Evolutionary conservation across 495 filamentous ascomycete genomes (phyloP), one percentile per base, ranked within the genome.

Genomic region (Penicillium angulare): DNA sequence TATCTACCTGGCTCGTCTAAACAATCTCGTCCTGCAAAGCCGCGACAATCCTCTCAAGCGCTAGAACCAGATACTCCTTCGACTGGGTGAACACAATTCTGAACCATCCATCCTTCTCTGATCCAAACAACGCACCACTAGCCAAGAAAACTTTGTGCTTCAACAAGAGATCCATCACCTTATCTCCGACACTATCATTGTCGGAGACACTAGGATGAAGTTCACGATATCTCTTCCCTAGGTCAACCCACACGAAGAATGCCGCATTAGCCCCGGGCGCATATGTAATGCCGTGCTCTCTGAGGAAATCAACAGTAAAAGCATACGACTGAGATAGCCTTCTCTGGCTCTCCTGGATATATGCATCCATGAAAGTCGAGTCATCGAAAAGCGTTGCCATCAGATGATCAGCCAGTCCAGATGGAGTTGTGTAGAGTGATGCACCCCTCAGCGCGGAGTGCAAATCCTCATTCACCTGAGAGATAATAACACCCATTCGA

Each of bases 221-320:
- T 27, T 68, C 58, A 9, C 49, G 52, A 48, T 68, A 74, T 18
- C 38, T 72, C 52, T 63, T 62, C 6, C 75, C 63, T 23, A 86
- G 59, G 64, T 86, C 71, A 2, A 79, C 57, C 83, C 83, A 85
- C 7, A 86, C 54, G 56, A 86, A 86, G 45, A 86, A 76, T 0
- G 71, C 82, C 5, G 80, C 81, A 63, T 82, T 53, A 46, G 69
- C 46, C 36, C 68, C 49, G 7, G 47, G 39, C 8, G 64, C 63
- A 55, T 79, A 79, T 20, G 63, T 50, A 32, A 82, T 75, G 1
- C 65, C 66, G 7, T 66, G 56, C 5, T 66, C 39, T 15, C 64
- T 57, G 17, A 82, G 56, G 7, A 71, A 65, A 3, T 56, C 34
- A 15, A 63, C 63, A 0, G 69, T 65, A n/a, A 71, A 51, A 10